Evolutionary conservation across 345 rosid species (phyloP), one percentile per base, ranked within the genome.

Genomic region (Leavenworthia alabamica): DNA sequence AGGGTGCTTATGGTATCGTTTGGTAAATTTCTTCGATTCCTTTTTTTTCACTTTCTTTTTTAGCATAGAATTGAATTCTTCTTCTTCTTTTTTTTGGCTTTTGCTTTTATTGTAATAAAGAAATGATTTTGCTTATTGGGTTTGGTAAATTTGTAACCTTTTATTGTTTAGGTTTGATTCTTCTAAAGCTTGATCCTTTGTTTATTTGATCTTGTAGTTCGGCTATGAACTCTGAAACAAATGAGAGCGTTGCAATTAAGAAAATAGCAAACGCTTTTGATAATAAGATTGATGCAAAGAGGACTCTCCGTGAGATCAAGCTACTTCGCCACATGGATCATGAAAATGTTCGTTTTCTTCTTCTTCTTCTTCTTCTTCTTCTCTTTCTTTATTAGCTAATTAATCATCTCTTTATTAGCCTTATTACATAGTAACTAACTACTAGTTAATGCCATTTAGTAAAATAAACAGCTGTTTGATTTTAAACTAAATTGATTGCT

Each of bases 261-360:
- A 93, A 93, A 86, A 93, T 93, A 27, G 92, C 97, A 7, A 93
- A 93, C 75, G 99, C 99, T 14, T 93, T 93, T 17, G 99, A 93
- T 40, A 93, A 93, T 74, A 93, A 79, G 73, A 88, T 93, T 56
- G 99, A 93, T 43, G 99, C 99, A 1, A 93, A 93, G 83, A 85
- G 99, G 78, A 93, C 99, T 9, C 97, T 93, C 45, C 97, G 99
- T 3, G 99, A 90, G 84, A 93, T 93, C 82, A 93, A 93, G 84
- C 79, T 93, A 35, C 97, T 93, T 74, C 88, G 99, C 23, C 99
- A 90, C 68, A 87, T 93, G 99, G 99, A 93, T 82, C 99, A 93
- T 81, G 99, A 93, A 78, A 90, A 93, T 76, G 99, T 93, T 67
- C 31, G 74, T 63, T 71, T 62, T 35, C 22, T 4, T 0, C 2